Conservation (phyloP, 106 monocot species). For the Dendrobium chrysotoxum region DNA sequence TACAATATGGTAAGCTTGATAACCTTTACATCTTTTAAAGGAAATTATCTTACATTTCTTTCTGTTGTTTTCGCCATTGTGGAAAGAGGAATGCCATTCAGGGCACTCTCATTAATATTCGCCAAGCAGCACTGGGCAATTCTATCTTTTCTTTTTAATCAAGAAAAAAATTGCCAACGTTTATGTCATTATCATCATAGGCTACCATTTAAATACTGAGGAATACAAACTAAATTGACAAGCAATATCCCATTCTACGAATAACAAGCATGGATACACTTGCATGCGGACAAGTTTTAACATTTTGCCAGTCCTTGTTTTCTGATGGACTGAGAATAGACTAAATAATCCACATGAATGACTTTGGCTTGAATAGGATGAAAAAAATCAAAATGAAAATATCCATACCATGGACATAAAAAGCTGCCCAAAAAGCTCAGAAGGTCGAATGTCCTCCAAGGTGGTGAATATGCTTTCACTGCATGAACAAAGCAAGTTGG, state of each 20-base stretch:
- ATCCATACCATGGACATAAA: constrained; percentile 55
- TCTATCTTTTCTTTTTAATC: background rate
- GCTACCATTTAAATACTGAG: background rate
- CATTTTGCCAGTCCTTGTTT: background rate
- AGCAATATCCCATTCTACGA: background rate
- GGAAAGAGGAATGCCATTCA: background rate
- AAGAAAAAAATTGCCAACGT: background rate
- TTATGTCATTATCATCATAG: background rate
- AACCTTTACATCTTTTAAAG: too few relatives aligned
- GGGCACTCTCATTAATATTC: background rate
- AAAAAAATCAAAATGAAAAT: background rate
- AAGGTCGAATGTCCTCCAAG: constrained; percentile 65
- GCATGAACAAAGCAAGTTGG: constrained; percentile 22
- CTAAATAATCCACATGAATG: background rate
- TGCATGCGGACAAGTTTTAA: background rate
- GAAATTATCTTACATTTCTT: too few relatives aligned
- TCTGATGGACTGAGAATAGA: background rate
- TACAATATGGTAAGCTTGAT: too few relatives aligned
- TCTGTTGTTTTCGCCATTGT: background rate
- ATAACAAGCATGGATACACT: background rate
- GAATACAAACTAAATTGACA: background rate
- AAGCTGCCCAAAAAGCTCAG: constrained; percentile 79
- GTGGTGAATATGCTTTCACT: constrained; percentile 71
- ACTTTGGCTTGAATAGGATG: background rate
- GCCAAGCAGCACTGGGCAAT: background rate